Evolutionary conservation across 2,329 filamentous ascomycete genomes (phyloP).

Genomic region (Truncatella angustata): DNA sequence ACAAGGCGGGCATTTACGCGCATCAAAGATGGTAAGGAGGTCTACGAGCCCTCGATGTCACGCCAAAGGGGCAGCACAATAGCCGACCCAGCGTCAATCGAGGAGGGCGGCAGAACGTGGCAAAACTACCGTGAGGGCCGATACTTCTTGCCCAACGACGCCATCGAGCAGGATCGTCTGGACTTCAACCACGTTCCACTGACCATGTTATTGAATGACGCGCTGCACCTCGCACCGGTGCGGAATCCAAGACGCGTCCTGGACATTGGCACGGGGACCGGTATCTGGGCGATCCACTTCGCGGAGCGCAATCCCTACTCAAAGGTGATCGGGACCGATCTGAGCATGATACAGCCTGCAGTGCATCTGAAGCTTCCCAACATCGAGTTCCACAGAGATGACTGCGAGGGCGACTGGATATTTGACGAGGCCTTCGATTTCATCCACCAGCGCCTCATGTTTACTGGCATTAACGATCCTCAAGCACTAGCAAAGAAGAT

Average conservation of each 20-base stretch:
- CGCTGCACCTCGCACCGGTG: neutral
- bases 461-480: constrained; percentile 8
- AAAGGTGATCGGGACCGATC: constrained; percentile 4
- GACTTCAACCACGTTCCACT: neutral
- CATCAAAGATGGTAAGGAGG: neutral
- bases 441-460: constrained; percentile 7
- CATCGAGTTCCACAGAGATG: constrained; percentile 3
- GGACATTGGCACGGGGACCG: neutral
- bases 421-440: neutral
- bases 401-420: constrained; percentile 5
- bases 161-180: neutral
- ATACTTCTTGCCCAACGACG: neutral
- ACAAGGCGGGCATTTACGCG: neutral
- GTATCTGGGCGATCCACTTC: neutral
- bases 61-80: neutral
- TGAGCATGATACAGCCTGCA: constrained; percentile 10
- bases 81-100: neutral
- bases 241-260: neutral
- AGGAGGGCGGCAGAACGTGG: neutral
- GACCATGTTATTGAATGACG: neutral
- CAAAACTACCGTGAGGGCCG: neutral
- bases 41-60: neutral
- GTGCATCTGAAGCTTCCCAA: neutral
- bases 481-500: neutral
- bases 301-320: neutral